A percentile compares a stretch with the other conserved stretches of the same genome.
Conservation (phyloP, 306 rosid species). For the Chamaecrista fasciculata region DNA sequence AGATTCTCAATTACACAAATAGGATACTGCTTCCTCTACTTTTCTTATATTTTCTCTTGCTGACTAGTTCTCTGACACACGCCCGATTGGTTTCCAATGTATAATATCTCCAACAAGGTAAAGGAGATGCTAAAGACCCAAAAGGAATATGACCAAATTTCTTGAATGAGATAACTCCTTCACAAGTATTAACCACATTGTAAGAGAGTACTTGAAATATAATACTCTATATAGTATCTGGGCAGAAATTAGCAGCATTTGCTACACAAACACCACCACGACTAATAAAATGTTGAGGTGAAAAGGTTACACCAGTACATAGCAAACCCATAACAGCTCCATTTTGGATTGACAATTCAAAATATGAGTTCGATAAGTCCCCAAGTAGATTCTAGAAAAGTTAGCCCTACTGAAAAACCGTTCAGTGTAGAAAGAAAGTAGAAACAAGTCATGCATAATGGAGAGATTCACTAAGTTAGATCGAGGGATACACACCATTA, state of each 20-base stretch:
- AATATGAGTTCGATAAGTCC: constrained; percentile 1
- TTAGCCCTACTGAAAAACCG: not conserved
- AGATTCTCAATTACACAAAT: not conserved
- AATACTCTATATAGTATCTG: no score
- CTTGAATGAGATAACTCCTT: not conserved
- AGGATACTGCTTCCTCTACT: not conserved
- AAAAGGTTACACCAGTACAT: not conserved
- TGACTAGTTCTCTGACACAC: not conserved
- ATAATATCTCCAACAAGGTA: constrained; percentile 2
- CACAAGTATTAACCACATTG: not conserved
- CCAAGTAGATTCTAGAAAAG: constrained; percentile 10
- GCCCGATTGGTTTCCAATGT: not conserved
- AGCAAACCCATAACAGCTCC: constrained; percentile 15
- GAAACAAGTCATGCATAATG: not conserved
- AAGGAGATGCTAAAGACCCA: constrained; percentile 8
- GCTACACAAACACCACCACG: not conserved
- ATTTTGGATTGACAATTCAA: constrained; percentile 11
- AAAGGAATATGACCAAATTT: not conserved
- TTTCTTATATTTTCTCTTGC: constrained; percentile 8
- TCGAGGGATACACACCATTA: not conserved
- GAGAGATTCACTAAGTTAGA: constrained; percentile 15
- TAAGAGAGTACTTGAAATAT: not conserved
- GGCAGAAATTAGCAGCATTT: not conserved
- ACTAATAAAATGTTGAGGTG: not conserved
- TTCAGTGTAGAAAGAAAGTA: not conserved